Evolutionary conservation across 192 early-diverging fungal species (phyloP), one percentile per base, ranked within the genome.

Genomic region (Coemansia asiatica): DNA sequence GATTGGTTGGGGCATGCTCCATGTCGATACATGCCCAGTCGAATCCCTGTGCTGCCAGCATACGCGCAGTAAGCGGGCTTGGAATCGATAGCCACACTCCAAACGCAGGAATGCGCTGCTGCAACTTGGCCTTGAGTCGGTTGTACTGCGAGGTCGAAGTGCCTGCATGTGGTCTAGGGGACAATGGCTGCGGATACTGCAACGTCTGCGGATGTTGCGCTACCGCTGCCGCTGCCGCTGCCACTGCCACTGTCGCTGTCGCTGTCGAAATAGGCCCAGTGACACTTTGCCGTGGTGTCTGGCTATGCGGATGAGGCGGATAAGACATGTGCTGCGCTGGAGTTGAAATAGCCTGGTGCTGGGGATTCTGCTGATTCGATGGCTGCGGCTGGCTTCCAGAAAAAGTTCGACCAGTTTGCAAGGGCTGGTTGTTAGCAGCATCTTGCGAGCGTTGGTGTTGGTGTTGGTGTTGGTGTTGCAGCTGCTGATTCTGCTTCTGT

Each of bases 1-100:
- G 75, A 35, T 68, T 82, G 23, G 66, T 68, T 50, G 75, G 75
- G 59, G 75, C 29, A 51, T 82, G 80, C 66, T 77, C 80, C 80
- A 82, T 82, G 55, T 82, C 80, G 59, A 82, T 77, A 58, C 80
- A 82, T 6, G 80, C 80, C 80, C 80, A 82, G 66, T 82, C 80
- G 10, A 82, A 82, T 2, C 75, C 75, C 60, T 77, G 80, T 18
- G 62, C 47, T 19, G 80, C 74, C 67, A 82, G 44, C 59, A 67
- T 67, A 15, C 80, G 74, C 29, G 80, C 80, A 1, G 80, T 82
- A 4, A 74, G 50, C 0, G 71, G 71, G 56, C 80, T 82, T 6
- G 80, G 80, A 19, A 82, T 82, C 18, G 71, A 61, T 22, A 82
- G 71, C 80, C 80, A 82, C 6, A 82, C 64, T 28, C 80, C 80